Base-by-base conservation (phyloP, 108 stramenopile species). In the Nitzschia palea region DNA sequence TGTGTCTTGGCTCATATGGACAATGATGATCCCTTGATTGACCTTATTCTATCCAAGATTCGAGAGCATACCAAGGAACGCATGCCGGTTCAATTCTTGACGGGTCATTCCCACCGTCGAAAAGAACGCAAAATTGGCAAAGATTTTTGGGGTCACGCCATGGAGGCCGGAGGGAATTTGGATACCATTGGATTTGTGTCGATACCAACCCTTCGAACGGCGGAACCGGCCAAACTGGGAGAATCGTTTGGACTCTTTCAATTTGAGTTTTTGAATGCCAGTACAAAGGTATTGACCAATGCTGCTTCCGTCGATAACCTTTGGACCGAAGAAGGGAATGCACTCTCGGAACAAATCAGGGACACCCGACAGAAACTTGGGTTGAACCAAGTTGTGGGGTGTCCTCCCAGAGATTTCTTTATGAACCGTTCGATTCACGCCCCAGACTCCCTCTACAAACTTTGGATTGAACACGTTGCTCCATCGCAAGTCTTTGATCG, bases 1-100 rank as follows among this genome's bases (percentile, higher is more conserved):
- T 22, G 89, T 8, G 83, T 87, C 12, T 57, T 93, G 64, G 85
- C 86, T 1, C 91, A 93, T 50, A 93, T 93, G 88, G 85, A 86
- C 71, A 65, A 78, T 20, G 54, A 79, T 15, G 85, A 93, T 75
- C 77, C 74, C 18, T 64, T 88, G 55, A 65, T 88, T 9, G 55
- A 62, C 5, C 68, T 80, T 1, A 62, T 93, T 45, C 60, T 66
- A 6, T 22, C 40, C 0, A 61, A 51, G 25, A 79, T 93, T 52
- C 76, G 88, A 17, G 55, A 62, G 20, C 47, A 62, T 32, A 58
- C 55, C 33, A 83, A 83, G 34, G 58, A 66, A 9, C 43, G 66
- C 4, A 84, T 86, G 74, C 87, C 87, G 3, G 66, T 93, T 32
- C 88, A 86, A 55, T 90, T 93, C 55, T 69, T 90, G 15, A 81